These are phyloP conservation scores for Candida frijolesensis DNA, from an alignment of 1,139 yeast genomes.

Conservation along the genomic window DNA sequence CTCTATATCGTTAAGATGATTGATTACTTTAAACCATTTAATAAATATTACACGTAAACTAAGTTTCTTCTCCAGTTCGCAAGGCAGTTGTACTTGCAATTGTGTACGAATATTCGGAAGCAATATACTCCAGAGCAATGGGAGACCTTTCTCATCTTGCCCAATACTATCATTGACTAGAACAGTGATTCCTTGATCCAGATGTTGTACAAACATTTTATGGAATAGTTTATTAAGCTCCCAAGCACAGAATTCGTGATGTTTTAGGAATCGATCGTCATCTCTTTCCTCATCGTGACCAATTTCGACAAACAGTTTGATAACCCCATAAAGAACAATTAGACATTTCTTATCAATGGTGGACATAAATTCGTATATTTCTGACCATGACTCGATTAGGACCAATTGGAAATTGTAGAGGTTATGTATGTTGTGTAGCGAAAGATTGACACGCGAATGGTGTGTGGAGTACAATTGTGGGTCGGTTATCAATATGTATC, in stretches of 20 bases:
- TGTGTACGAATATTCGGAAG: constrained; percentile 8
- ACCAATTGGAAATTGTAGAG: constrained; percentile 8
- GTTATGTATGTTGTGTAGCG: constrained; percentile 6
- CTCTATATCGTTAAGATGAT: constrained; percentile 1
- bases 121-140: constrained; percentile 9
- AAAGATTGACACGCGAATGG: not conserved
- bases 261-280: constrained; percentile 2
- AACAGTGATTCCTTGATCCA: not conserved
- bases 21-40: constrained; percentile 13
- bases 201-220: constrained; percentile 8
- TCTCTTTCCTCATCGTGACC: constrained; percentile 5
- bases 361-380: constrained; percentile 11
- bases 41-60: constrained; percentile 10
- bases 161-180: constrained; percentile 12
- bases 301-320: constrained; percentile 11
- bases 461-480: constrained; percentile 7
- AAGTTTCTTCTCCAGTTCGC: not conserved
- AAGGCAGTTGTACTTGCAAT: not conserved
- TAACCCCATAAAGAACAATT: constrained; percentile 13
- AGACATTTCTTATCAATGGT: not conserved
- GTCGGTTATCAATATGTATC: constrained; percentile 11
- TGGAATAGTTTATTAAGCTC: constrained; percentile 14
- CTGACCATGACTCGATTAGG: constrained; percentile 15
- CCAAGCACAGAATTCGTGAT: constrained; percentile 10
- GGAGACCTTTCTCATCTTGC: constrained; percentile 4